phyloP scores from a whole-genome alignment of 495 filamentous ascomycete genomes.

The Diplogelasinospora grovesii region DNA sequence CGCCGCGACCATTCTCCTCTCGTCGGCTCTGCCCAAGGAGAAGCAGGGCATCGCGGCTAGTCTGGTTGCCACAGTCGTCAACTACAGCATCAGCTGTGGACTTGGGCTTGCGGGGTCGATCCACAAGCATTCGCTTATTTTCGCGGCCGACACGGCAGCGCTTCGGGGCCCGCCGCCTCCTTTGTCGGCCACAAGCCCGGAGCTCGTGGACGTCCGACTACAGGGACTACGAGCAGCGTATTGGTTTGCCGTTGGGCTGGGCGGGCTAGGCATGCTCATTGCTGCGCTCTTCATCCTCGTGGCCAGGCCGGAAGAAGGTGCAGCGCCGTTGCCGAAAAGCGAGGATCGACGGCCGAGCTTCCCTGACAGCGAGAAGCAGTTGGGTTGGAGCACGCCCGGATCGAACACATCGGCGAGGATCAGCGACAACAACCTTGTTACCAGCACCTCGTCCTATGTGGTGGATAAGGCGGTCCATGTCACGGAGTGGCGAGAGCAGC shows the following conservation, averaged over 20 bases:
- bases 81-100: constrained; percentile 38
- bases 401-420: neutral
- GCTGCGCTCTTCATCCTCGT: constrained; percentile 13
- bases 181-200: neutral
- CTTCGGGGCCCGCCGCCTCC: neutral
- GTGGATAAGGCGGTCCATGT: constrained; percentile 1
- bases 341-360: neutral
- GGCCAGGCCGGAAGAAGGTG: neutral
- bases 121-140: constrained; percentile 15
- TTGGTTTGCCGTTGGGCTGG: constrained; percentile 51
- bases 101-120: constrained; percentile 42
- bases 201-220: constrained; percentile 25
- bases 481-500: no score
- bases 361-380: neutral
- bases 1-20: constrained; percentile 49
- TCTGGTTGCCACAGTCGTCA: constrained; percentile 37
- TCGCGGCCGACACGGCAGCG: neutral
- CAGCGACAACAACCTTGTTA: neutral
- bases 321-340: neutral
- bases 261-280: constrained; percentile 35
- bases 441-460: neutral
- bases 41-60: constrained; percentile 52
- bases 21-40: constrained; percentile 45
- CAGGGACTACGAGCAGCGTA: constrained; percentile 49
- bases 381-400: neutral